Conservation (phyloP, 257 asterid genomes). For the Primulina huaijiensis region DNA sequence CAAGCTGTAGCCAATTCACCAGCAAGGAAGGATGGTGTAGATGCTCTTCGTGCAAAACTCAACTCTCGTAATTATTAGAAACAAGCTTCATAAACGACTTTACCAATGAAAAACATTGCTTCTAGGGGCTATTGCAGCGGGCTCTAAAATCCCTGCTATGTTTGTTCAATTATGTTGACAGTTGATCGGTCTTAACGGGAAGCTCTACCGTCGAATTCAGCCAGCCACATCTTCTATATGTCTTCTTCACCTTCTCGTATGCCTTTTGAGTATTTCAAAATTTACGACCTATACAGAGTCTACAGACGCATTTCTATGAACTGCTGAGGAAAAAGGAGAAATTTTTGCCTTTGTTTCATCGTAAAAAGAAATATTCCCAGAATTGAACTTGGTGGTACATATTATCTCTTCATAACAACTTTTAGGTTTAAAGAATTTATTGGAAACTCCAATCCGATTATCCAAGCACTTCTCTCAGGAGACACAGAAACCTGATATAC, state of each 20-base stretch:
- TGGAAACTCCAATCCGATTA: not conserved
- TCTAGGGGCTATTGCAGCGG: slow-evolving; percentile 14
- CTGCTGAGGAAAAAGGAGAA: slow-evolving; percentile 13
- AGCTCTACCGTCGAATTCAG: slow-evolving; percentile 3
- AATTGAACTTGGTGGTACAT: slow-evolving; percentile 22
- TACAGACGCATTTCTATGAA: slow-evolving; percentile 15
- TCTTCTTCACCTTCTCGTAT: slow-evolving; percentile 12
- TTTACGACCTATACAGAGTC: slow-evolving; percentile 4
- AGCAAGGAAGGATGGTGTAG: slow-evolving; percentile 65
- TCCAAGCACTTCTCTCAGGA: not conserved
- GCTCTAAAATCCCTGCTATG: not conserved
- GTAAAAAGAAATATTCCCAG: slow-evolving; percentile 8
- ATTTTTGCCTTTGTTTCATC: slow-evolving; percentile 10
- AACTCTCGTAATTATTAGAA: slow-evolving; percentile 44
- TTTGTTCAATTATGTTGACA: not conserved
- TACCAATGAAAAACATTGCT: slow-evolving; percentile 2
- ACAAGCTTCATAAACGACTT: slow-evolving; percentile 34
- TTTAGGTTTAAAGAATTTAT: not conserved
- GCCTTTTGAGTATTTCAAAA: slow-evolving; percentile 6
- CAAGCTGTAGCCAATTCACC: slow-evolving; percentile 68
- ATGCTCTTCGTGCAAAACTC: slow-evolving; percentile 54
- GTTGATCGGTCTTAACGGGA: not conserved
- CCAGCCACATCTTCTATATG: not conserved
- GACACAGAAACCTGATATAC: too few relatives aligned
- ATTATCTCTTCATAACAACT: slow-evolving; percentile 13